Percentiles rank a stretch among this genome's conserved stretches.
Conservation (phyloP, 129 eudicot species). For the Lactuca sativa region DNA sequence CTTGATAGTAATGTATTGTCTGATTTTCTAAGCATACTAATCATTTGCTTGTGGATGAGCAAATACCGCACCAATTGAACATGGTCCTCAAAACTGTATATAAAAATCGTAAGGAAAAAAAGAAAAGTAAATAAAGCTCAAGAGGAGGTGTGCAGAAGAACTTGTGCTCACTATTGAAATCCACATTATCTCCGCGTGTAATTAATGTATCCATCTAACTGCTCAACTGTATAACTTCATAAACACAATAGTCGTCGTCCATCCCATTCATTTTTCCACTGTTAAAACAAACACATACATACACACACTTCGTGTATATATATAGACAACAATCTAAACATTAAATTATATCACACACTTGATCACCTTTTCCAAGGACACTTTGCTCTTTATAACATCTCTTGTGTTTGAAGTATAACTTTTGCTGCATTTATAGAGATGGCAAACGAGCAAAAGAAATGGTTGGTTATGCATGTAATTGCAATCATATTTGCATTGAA, state of each 20-base stretch:
- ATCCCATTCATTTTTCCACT: background rate
- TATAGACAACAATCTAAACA: conserved; percentile 25
- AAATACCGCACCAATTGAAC: too few relatives aligned
- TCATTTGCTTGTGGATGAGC: too few relatives aligned
- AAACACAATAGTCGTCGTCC: conserved; percentile 16
- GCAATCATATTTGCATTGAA: conserved; percentile 18
- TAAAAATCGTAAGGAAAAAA: background rate
- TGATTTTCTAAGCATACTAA: too few relatives aligned
- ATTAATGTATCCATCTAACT: conserved; percentile 28
- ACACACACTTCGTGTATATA: conserved; percentile 22
- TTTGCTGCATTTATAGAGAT: conserved; percentile 24
- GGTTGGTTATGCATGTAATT: conserved; percentile 28
- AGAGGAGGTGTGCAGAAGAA: conserved; percentile 2
- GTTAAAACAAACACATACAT: background rate
- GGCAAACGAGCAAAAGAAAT: conserved; percentile 33
- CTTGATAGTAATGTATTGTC: too few relatives aligned
- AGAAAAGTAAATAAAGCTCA: background rate
- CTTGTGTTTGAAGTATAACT: conserved; percentile 19
- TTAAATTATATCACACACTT: conserved; percentile 24
- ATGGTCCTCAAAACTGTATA: background rate
- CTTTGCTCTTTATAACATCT: conserved; percentile 26
- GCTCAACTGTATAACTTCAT: conserved; percentile 37
- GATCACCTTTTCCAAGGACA: conserved; percentile 11
- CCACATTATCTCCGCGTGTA: conserved; percentile 30
- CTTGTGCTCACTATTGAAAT: conserved; percentile 19